Evolutionary conservation across 1,284 basidiomycete species (phyloP).

Genomic region (Sporisorium graminicola): DNA sequence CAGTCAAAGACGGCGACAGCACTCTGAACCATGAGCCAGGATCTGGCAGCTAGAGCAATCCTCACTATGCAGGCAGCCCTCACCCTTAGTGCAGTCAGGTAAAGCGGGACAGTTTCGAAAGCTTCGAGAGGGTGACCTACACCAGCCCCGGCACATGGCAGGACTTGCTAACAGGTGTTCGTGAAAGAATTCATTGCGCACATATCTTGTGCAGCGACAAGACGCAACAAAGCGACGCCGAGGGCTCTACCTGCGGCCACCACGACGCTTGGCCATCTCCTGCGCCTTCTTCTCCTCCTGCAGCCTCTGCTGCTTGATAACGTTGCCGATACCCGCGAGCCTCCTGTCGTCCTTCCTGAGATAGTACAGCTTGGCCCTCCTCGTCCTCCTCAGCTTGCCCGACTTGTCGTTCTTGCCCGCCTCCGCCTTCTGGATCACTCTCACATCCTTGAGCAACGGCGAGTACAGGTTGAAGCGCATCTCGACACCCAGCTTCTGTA

Average conservation of each 20-base stretch:
- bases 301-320: slow-evolving; percentile 60
- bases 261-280: slow-evolving; percentile 42
- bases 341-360: slow-evolving; percentile 64
- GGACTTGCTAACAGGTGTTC: not conserved
- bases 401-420: slow-evolving; percentile 59
- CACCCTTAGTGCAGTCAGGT: too few relatives aligned
- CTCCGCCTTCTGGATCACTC: slow-evolving; percentile 61
- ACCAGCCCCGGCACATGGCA: not conserved
- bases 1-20: not conserved
- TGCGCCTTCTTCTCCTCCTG: slow-evolving; percentile 50
- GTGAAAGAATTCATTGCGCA: not conserved
- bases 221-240: not conserved
- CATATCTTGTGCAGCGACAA: not conserved
- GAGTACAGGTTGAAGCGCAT: slow-evolving; percentile 66
- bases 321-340: slow-evolving; percentile 55
- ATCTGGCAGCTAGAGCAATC: too few relatives aligned
- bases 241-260: slow-evolving; percentile 23
- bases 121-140: too few relatives aligned
- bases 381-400: slow-evolving; percentile 55
- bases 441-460: slow-evolving; percentile 66
- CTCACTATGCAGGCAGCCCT: too few relatives aligned
- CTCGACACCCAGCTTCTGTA: slow-evolving; percentile 69
- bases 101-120: too few relatives aligned
- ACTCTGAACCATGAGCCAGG: too few relatives aligned
- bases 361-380: slow-evolving; percentile 68